Percentiles rank a stretch among this genome's conserved stretches.
These are phyloP conservation scores for Cryptococcus amylolentus DNA, from an alignment of 1,284 basidiomycete species.

Conservation along the genomic window DNA sequence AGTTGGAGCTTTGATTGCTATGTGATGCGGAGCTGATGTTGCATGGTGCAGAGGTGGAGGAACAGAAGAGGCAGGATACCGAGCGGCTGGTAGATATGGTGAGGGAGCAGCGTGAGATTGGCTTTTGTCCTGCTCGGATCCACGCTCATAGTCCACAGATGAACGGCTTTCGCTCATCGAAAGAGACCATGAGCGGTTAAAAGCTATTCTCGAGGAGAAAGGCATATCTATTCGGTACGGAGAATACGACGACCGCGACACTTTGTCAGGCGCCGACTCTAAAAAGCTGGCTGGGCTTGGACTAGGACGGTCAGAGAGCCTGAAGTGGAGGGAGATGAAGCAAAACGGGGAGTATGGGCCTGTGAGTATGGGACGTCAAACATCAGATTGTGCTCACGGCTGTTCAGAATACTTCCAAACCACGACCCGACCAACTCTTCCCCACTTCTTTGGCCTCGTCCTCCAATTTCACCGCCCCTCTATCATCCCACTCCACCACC, in stretches of 20 bases:
- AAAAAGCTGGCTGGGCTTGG: neutral
- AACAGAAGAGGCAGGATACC: conserved; percentile 48
- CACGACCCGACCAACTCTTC: neutral
- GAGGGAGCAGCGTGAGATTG: conserved; percentile 65
- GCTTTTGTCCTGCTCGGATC: neutral
- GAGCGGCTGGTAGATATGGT: conserved; percentile 67
- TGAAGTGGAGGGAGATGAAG: conserved; percentile 21
- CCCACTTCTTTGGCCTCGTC: conserved; percentile 19
- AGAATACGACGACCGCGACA: conserved; percentile 18
- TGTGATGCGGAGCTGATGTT: neutral
- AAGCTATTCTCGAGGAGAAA: conserved; percentile 27
- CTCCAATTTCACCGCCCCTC: conserved; percentile 17
- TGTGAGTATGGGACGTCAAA: conserved; percentile 15
- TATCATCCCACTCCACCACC: conserved; percentile 28
- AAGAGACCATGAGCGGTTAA: conserved; percentile 27
- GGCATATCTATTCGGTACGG: conserved; percentile 25
- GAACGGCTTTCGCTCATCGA: conserved; percentile 38
- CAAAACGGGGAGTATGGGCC: conserved; percentile 18
- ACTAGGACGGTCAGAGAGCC: conserved; percentile 9
- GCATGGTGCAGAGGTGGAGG: conserved; percentile 18
- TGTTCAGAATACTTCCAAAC: neutral
- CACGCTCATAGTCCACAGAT: conserved; percentile 18
- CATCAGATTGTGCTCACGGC: neutral
- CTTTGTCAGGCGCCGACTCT: conserved; percentile 10
- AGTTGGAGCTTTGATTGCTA: conserved; percentile 33